Conservation (phyloP, 768 basidiomycete species). For the Lepiota brunneoincarnata region DNA sequence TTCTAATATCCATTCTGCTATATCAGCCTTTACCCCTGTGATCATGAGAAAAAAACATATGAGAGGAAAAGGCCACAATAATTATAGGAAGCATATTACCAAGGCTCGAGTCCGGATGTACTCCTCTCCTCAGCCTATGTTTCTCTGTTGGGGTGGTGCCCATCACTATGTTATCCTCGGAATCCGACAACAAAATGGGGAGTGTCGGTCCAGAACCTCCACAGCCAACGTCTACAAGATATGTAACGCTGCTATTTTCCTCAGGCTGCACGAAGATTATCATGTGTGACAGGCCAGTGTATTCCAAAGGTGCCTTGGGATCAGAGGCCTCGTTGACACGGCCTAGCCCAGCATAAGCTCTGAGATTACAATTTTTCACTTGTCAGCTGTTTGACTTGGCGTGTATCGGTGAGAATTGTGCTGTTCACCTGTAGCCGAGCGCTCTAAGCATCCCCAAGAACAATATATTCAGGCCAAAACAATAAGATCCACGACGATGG, state of each 20-base stretch:
- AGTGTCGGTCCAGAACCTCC: conserved; percentile 1
- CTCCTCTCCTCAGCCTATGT: conserved; percentile 2
- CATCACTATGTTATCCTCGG: conserved; percentile 6
- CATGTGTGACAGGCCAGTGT: background rate
- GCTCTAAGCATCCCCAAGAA: conserved; percentile 6
- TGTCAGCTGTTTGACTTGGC: background rate
- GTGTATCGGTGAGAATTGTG: background rate
- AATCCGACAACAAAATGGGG: conserved; percentile 9
- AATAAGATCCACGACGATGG: background rate
- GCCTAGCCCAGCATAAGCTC: conserved; percentile 3
- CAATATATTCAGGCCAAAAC: conserved; percentile 3
- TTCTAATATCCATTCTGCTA: background rate
- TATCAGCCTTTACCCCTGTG: background rate
- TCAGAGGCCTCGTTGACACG: conserved; percentile 3
- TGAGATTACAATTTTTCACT: background rate
- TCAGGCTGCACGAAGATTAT: conserved; percentile 8
- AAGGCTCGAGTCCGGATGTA: conserved; percentile 7
- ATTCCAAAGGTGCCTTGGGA: background rate
- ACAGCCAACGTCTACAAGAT: conserved; percentile 8
- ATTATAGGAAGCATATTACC: background rate
- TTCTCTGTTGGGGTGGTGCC: conserved; percentile 9
- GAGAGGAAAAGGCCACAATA: background rate
- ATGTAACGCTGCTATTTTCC: conserved; percentile 5
- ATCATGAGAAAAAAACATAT: background rate
- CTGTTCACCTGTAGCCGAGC: background rate